Base-by-base conservation (phyloP, 2,329 filamentous ascomycete species). In the Tolypocladium sp. region DNA sequence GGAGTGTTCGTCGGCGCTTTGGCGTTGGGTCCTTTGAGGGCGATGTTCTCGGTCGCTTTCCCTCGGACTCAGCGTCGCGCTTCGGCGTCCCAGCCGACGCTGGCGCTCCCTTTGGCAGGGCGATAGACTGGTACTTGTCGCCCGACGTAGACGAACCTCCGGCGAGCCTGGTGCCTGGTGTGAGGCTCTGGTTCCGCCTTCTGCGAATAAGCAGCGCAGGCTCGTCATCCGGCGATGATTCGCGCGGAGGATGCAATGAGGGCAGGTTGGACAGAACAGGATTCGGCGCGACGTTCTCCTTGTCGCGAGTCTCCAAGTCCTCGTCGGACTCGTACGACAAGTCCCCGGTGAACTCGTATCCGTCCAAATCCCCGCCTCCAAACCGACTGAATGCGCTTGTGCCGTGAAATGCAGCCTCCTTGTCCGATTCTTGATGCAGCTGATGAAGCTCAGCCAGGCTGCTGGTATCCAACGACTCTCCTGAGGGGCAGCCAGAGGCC, bases 11-110 rank as follows among this genome's bases (percentile, higher is more conserved):
- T 59, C 92, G 83, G 60, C 93, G 84, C 72, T 97, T 97, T 1
- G 92, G 90, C 0, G 88, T 92, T 2, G 92, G 89, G 66, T 94
- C 88, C 71, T 94, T 96, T 35, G 85, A 84, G 1, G 92, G 91
- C 10, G 91, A 92, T 9, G 87, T 89, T 33, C 87, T 84, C 25
- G 86, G 83, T 59, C 91, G 79, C 74, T 96, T 95, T 33, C 85
- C 82, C 65, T 92, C 89, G 1, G 82, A 79, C 13, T 77, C 76
- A 13, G 70, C 75, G 64, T 76, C 79, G n/a, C 74, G 71, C 59
- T 76, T 77, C 2, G 80, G 76, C 7, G 81, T 78, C 61, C 74
- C 66, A 27, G 61, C 64, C 33, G 61, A 60, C 40, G 58, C 63
- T 17, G 60, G 64, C 15, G 60, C 65, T 0, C 64, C 61, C 52